Conservation (phyloP, 208 protist species). For the Wallacemonas rigidus region DNA sequence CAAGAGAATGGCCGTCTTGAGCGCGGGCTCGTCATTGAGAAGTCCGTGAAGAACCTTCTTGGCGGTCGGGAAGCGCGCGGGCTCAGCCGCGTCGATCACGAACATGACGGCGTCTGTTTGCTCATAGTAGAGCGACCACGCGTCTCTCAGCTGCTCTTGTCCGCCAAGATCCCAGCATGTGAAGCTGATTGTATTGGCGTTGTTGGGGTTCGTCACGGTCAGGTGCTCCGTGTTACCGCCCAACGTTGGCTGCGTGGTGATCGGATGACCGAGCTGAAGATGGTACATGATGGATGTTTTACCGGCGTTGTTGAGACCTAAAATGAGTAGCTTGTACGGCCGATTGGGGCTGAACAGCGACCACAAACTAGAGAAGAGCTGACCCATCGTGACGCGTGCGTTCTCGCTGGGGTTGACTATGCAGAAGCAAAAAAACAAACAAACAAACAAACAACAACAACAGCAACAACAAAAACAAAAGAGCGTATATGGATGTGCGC, state of each 20-base stretch:
- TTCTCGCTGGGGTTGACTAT: background rate
- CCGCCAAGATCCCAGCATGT: conserved; percentile 98
- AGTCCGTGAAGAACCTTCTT: conserved; percentile 87
- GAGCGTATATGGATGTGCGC: background rate
- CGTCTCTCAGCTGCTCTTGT: conserved; percentile 89
- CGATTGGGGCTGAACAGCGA: conserved; percentile 49
- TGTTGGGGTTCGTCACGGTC: conserved; percentile 96
- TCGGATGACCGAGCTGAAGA: conserved; percentile 96
- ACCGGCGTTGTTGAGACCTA: conserved; percentile 96
- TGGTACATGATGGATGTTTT: conserved; percentile 99
- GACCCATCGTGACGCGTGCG: conserved; percentile 41
- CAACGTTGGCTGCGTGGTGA: conserved; percentile 98
- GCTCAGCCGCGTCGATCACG: conserved; percentile 92
- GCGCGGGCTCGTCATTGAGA: conserved; percentile 78
- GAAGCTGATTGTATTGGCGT: conserved; percentile 82
- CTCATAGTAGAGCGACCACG: conserved; percentile 97
- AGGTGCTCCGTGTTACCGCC: conserved; percentile 97
- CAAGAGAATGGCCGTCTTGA: conserved; percentile 86
- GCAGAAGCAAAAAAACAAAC: background rate
- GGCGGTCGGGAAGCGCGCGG: conserved; percentile 64
- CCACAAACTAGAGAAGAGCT: conserved; percentile 69
- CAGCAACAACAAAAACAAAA: background rate
- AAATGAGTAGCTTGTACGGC: conserved; percentile 92
- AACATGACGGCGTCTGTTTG: conserved; percentile 95
- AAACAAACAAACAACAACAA: conserved; percentile 6